Evolutionary conservation across 2,329 filamentous ascomycete genomes (phyloP).

Genomic region (Hyphodiscus sp.): DNA sequence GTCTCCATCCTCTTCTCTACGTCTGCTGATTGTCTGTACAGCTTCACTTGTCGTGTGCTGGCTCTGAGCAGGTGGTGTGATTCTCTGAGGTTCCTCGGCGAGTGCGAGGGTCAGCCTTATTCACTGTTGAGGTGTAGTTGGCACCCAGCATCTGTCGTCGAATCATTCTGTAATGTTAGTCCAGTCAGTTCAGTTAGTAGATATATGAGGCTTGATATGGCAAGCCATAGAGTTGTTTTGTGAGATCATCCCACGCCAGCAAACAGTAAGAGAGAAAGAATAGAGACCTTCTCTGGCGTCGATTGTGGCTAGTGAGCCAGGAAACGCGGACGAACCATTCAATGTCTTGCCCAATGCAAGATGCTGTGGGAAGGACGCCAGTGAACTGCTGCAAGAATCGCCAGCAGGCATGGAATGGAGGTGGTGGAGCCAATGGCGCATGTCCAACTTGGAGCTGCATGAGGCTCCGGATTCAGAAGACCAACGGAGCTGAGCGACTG

Average conservation of each 20-base stretch:
- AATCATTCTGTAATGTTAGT: background rate
- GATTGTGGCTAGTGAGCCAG: background rate
- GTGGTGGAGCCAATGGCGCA: background rate
- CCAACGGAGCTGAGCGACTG: background rate
- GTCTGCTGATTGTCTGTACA: too few relatives aligned
- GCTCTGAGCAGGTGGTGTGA: too few relatives aligned
- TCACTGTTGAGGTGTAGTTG: too few relatives aligned
- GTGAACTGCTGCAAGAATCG: background rate
- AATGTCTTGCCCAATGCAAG: background rate
- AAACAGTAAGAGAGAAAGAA: background rate
- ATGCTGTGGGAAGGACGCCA: background rate
- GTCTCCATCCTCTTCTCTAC: too few relatives aligned
- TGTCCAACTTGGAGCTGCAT: background rate
- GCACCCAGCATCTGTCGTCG: background rate
- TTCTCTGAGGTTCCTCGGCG: too few relatives aligned
- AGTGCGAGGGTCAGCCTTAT: too few relatives aligned
- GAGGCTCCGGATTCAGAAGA: background rate
- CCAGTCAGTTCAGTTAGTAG: background rate
- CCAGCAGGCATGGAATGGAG: too few relatives aligned
- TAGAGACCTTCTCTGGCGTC: background rate
- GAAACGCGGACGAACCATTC: background rate
- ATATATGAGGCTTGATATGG: background rate
- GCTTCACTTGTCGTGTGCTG: too few relatives aligned
- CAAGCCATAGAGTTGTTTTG: background rate
- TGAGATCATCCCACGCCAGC: background rate